These are phyloP conservation scores for Globisporangium yorkense DNA, from an alignment of 352 stramenopile genomes.

Conservation along the genomic window DNA sequence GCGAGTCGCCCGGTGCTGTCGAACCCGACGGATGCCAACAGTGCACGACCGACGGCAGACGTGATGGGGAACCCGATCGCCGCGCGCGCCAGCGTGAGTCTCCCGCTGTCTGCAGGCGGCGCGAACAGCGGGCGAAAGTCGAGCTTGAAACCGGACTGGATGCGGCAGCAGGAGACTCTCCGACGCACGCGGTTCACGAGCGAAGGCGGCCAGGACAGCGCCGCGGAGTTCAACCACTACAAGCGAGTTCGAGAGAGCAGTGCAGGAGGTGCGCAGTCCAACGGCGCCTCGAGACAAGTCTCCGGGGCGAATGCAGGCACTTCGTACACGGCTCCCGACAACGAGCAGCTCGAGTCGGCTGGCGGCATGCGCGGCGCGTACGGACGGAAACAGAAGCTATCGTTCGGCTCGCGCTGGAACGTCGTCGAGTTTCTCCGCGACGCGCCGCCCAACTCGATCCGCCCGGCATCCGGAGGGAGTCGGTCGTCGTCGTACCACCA, in stretches of 20 bases:
- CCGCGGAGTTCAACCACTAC: constrained; percentile 46
- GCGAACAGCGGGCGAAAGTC: constrained; percentile 9
- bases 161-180: constrained; percentile 54
- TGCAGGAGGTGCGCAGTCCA: background rate
- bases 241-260: constrained; percentile 12
- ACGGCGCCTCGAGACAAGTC: background rate
- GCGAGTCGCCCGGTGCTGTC: constrained; percentile 8
- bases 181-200: constrained; percentile 60
- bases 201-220: constrained; percentile 28
- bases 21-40: background rate
- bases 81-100: constrained; percentile 3
- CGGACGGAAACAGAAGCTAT: constrained; percentile 45
- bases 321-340: background rate
- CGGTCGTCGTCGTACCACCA: constrained; percentile 14
- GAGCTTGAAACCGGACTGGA: constrained; percentile 69
- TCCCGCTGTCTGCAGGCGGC: constrained; percentile 7
- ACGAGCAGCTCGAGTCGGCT: constrained; percentile 31
- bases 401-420: constrained; percentile 56
- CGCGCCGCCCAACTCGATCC: constrained; percentile 20
- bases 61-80: constrained; percentile 8
- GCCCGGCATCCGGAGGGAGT: constrained; percentile 21
- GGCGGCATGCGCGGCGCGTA: constrained; percentile 49
- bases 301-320: background rate
- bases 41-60: constrained; percentile 1
- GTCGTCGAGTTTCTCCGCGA: constrained; percentile 46